Evolutionary conservation across 2,329 filamentous ascomycete genomes (phyloP).

Genomic region (Daldinia eschscholtzii): DNA sequence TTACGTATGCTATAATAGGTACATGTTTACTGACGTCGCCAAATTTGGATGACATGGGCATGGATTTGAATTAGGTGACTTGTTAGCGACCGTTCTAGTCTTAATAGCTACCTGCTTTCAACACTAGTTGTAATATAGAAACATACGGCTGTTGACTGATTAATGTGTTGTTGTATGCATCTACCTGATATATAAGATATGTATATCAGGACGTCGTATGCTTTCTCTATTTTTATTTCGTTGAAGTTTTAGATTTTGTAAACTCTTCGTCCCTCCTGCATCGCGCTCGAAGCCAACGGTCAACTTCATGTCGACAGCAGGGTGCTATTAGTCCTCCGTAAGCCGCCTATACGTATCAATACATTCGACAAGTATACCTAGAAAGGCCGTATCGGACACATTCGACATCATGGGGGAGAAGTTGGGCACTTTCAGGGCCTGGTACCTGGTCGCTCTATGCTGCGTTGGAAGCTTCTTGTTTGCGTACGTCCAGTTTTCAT

Average conservation of each 20-base stretch:
- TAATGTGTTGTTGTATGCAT: background rate
- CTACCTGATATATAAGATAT: background rate
- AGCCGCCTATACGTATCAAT: background rate
- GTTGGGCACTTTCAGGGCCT: constrained; percentile 55
- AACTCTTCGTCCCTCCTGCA: background rate
- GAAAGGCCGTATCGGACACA: background rate
- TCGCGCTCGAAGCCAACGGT: background rate
- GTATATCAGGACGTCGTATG: background rate
- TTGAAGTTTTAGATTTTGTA: background rate
- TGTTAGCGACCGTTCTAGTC: constrained; percentile 10
- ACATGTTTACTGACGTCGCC: background rate
- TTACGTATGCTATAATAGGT: background rate
- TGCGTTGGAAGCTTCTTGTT: constrained; percentile 57
- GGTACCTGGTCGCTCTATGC: constrained; percentile 55
- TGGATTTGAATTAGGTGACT: constrained; percentile 7
- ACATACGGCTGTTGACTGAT: background rate
- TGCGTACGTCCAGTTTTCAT: constrained; percentile 23
- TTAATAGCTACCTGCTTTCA: background rate
- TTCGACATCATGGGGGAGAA: constrained; percentile 33
- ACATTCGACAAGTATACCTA: background rate
- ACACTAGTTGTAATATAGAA: constrained; percentile 1
- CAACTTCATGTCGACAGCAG: background rate
- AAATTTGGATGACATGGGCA: background rate
- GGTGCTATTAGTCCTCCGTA: background rate
- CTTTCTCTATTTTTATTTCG: background rate